These are phyloP conservation scores for Clonostachys rosea DNA, from an alignment of 2,329 filamentous ascomycete species.

Conservation along the genomic window DNA sequence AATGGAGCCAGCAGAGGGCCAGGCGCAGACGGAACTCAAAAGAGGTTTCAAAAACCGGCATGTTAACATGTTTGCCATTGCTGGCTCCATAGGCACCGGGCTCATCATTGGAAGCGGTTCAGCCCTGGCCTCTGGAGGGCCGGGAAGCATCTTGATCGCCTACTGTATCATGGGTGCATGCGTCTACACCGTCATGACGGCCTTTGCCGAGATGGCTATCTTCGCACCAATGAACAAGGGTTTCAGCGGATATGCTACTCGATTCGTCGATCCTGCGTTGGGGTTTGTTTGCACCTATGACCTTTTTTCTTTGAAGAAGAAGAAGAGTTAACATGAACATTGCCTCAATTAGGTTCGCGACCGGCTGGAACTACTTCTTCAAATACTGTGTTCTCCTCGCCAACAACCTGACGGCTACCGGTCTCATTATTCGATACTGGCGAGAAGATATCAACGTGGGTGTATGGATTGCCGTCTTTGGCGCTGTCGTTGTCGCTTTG, in stretches of 20 bases:
- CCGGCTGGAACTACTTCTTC: slow-evolving; percentile 37
- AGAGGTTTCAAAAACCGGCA: slow-evolving; percentile 19
- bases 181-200: slow-evolving; percentile 39
- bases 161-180: not conserved
- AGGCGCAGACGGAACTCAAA: slow-evolving; percentile 1
- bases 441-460: slow-evolving; percentile 26
- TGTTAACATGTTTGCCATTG: slow-evolving; percentile 29
- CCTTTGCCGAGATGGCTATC: slow-evolving; percentile 56
- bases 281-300: slow-evolving; percentile 56
- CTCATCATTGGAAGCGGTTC: slow-evolving; percentile 57
- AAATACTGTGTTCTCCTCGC: slow-evolving; percentile 40
- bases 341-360: slow-evolving; percentile 33
- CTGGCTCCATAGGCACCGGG: slow-evolving; percentile 39
- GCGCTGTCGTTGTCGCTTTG: slow-evolving; percentile 20
- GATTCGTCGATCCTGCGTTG: slow-evolving; percentile 42
- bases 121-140: slow-evolving; percentile 44
- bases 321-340: not conserved
- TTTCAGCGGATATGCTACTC: slow-evolving; percentile 50
- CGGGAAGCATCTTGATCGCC: slow-evolving; percentile 28
- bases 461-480: slow-evolving; percentile 29
- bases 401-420: slow-evolving; percentile 42
- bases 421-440: slow-evolving; percentile 47
- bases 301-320: slow-evolving; percentile 55
- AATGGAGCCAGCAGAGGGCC: no score
- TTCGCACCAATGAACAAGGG: slow-evolving; percentile 59